Percentiles rank a stretch among this genome's conserved stretches.
Conservation (phyloP, 2,329 filamentous ascomycete genomes). For the Incumbomyces delicatus region DNA sequence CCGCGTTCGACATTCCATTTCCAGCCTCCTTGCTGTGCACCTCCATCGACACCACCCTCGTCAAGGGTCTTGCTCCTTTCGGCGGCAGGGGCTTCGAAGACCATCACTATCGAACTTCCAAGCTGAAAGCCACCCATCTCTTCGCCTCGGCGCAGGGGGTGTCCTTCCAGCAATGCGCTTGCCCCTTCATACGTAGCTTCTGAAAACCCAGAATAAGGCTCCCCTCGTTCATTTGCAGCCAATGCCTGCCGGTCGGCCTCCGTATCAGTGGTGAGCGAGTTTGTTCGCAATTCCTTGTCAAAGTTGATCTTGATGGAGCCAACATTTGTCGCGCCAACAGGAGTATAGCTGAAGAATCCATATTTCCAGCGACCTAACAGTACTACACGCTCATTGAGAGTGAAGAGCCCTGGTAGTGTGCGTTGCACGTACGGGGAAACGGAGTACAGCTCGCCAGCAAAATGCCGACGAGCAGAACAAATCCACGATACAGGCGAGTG, state of each 20-base stretch:
- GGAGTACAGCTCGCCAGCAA: constrained; percentile 89
- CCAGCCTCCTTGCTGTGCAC: constrained; percentile 57
- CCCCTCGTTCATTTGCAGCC: constrained; percentile 62
- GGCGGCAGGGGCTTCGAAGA: constrained; percentile 83
- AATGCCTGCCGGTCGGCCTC: constrained; percentile 80
- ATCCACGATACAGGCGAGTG: constrained; percentile 95
- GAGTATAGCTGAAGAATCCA: constrained; percentile 94
- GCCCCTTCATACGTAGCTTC: constrained; percentile 81
- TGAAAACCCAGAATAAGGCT: constrained; percentile 79
- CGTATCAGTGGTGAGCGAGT: constrained; percentile 85
- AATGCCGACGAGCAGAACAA: constrained; percentile 87
- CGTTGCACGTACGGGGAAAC: constrained; percentile 92
- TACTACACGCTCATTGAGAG: constrained; percentile 90
- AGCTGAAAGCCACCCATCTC: constrained; percentile 98
- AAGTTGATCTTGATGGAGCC: constrained; percentile 97
- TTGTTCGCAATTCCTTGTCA: constrained; percentile 84
- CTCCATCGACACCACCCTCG: constrained; percentile 46
- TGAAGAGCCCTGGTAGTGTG: constrained; percentile 87
- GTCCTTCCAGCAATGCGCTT: constrained; percentile 66
- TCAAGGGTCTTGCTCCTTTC: constrained; percentile 48
- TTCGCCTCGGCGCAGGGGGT: constrained; percentile 76
- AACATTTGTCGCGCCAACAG: constrained; percentile 94
- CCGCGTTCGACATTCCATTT: constrained; percentile 80
- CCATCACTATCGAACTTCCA: constrained; percentile 86
- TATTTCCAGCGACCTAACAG: constrained; percentile 89